A percentile compares a stretch with the other conserved stretches of the same genome.
Conservation (phyloP, 192 early-diverging fungal species). For the Rhizophagus prolifer region DNA sequence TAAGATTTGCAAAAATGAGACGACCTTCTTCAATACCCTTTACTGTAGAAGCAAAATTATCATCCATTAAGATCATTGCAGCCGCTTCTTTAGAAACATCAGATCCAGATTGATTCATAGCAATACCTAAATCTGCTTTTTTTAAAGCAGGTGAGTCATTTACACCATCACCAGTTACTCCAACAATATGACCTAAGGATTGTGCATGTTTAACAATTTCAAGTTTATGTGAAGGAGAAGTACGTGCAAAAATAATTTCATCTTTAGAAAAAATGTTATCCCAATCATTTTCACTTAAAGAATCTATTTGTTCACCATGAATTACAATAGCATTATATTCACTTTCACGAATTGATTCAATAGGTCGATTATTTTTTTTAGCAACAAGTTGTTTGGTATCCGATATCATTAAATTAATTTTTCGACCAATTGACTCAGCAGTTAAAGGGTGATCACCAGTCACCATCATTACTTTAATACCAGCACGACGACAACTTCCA, state of each 20-base stretch:
- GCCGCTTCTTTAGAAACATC: constrained; percentile 97
- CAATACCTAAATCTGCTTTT: constrained; percentile 96
- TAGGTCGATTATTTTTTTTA: constrained; percentile 57
- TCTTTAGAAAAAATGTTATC: constrained; percentile 90
- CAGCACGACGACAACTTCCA: constrained; percentile 86
- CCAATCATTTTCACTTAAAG: constrained; percentile 83
- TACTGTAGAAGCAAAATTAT: constrained; percentile 97
- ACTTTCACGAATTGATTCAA: constrained; percentile 68
- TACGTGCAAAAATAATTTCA: constrained; percentile 96
- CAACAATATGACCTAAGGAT: constrained; percentile 91
- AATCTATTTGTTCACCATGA: constrained; percentile 87
- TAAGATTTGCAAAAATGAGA: constrained; percentile 93
- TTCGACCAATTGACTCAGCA: constrained; percentile 93
- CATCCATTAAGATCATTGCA: constrained; percentile 95
- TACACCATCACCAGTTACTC: constrained; percentile 96
- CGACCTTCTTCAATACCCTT: constrained; percentile 93
- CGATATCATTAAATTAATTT: constrained; percentile 90
- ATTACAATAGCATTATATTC: constrained; percentile 91
- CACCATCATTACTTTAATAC: constrained; percentile 99
- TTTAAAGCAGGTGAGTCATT: constrained; percentile 96
- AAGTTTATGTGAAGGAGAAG: constrained; percentile 95
- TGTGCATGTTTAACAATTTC: constrained; percentile 94
- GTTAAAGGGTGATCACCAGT: constrained; percentile 97
- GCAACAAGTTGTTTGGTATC: constrained; percentile 85
- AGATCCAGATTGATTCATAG: constrained; percentile 93